Evolutionary conservation across 1,284 basidiomycete genomes (phyloP), one percentile per base, ranked within the genome.

Genomic region (Fomitopsis palustris): DNA sequence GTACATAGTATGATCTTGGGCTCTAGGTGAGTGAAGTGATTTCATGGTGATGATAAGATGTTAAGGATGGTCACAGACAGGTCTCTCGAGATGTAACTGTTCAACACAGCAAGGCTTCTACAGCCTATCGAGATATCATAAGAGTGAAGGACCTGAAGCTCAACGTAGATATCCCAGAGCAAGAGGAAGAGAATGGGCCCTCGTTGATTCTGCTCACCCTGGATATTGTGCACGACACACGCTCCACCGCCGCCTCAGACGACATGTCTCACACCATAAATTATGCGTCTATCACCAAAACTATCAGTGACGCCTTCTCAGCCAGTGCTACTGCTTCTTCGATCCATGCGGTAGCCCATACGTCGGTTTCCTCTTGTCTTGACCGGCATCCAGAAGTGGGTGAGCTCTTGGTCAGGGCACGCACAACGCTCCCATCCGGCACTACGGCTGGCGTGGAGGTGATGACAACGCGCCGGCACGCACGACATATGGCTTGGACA

Each of bases 191-290:
- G 23, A 74, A 70, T n/a, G n/a, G 14, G 3, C 8, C 65, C 74
- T 17, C 89, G 92, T 64, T 83, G 86, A 75, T 90, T n/a, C 70
- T 76, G 12, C 68, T 90, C 56, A 81, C 84, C 41, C 70, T 90
- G 8, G 72, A 74, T 8, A 78, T 92, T 49, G 72, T 77, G 16
- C 80, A 86, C 63, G 80, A 87, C 64, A 74, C 90, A 17, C 74
- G 77, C 12, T 65, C 68, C 10, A 75, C 87, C 3, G 86, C 85
- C 21, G 65, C 65, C 2, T 74, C 76, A 4, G 90, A 92, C 68
- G 79, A 88, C 62, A 72, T 91, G 4, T 65, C 74, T 0, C 70
- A 81, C 61, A 86, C 86, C 1, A 78, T 90, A 61, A 79, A 87
- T 70, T 89, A 90, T 64, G 81, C 81, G 1, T 70, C 74, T 1